Conservation (phyloP, 129 eudicot species). For the Flaveria trinervia region DNA sequence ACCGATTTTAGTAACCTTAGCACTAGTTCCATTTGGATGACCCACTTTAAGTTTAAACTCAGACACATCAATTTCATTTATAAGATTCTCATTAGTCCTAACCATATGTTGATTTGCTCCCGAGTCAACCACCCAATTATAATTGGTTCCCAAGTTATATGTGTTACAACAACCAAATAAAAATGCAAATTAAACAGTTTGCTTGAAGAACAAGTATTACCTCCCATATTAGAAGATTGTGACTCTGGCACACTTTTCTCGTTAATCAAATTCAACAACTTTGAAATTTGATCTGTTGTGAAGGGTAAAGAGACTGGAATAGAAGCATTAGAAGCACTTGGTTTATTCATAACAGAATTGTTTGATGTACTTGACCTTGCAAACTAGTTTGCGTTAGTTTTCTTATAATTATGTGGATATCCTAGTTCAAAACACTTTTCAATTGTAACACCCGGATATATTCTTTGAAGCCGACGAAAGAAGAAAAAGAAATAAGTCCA, state of each 20-base stretch:
- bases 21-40: not conserved
- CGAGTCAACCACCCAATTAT: not conserved
- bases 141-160: no score
- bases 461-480: no score
- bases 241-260: no score
- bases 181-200: not conserved
- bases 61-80: not conserved
- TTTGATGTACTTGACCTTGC: not conserved
- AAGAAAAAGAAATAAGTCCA: no score
- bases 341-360: not conserved
- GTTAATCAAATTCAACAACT: not conserved
- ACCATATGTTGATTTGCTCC: not conserved
- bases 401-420: not conserved
- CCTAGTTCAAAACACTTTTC: not conserved
- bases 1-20: not conserved
- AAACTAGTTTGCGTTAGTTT: no score
- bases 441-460: no score
- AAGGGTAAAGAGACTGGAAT: not conserved
- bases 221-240: no score
- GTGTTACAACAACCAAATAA: no score
- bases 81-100: not conserved
- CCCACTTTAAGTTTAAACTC: not conserved
- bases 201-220: no score
- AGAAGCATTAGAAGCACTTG: no score
- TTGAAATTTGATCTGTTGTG: not conserved